These are phyloP conservation scores for Lentinula novae-zelandiae DNA, from an alignment of 1,284 basidiomycete species.

Conservation along the genomic window DNA sequence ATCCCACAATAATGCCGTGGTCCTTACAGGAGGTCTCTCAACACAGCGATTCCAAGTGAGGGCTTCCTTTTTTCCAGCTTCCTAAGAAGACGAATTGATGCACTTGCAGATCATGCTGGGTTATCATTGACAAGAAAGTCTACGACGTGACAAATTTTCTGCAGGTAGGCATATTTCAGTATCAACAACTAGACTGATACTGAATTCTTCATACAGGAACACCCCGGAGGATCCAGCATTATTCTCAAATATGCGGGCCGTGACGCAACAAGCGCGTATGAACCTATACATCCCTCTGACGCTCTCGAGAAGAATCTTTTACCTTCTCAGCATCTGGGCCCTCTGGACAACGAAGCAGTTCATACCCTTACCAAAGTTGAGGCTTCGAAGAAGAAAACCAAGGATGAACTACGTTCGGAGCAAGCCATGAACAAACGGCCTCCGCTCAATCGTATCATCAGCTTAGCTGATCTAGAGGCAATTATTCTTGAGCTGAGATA, in stretches of 20 bases:
- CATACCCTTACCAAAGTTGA: conserved; percentile 36
- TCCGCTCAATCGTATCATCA: conserved; percentile 65
- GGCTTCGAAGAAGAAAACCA: conserved; percentile 48
- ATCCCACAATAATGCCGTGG: conserved; percentile 5
- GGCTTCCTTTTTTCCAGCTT: conserved; percentile 13
- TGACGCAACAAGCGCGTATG: conserved; percentile 73
- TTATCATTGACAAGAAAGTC: conserved; percentile 74
- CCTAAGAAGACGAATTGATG: background rate
- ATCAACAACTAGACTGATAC: conserved; percentile 1
- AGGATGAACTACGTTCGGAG: conserved; percentile 70
- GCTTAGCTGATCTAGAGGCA: conserved; percentile 76
- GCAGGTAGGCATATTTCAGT: conserved; percentile 33
- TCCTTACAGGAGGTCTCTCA: conserved; percentile 41
- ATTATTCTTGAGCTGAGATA: conserved; percentile 9
- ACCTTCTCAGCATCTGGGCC: conserved; percentile 66
- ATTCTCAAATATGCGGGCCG: conserved; percentile 78
- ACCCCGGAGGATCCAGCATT: conserved; percentile 79
- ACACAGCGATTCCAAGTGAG: conserved; percentile 50
- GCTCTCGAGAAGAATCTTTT: conserved; percentile 68
- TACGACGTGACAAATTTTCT: conserved; percentile 89
- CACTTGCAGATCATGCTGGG: conserved; percentile 46
- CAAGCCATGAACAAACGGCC: conserved; percentile 58
- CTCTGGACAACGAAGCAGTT: conserved; percentile 54
- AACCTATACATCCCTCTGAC: conserved; percentile 72
- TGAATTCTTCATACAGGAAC: conserved; percentile 44